Base-by-base conservation (phyloP, 257 asterid species). In the Solanum sitiens region DNA sequence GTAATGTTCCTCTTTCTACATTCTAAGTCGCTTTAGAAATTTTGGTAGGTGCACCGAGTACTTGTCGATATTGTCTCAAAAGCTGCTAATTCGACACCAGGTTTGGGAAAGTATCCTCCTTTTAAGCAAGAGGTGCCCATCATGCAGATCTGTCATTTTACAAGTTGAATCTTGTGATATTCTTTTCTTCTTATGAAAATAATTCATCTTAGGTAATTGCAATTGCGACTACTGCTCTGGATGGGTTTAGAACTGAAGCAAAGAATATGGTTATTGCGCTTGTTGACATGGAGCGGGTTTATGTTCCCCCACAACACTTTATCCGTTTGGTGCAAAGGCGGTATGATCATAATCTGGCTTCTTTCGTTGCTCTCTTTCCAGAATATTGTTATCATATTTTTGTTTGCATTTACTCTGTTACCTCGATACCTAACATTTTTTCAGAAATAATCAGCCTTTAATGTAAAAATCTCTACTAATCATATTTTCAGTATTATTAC, bases 101-200 rank as follows among this genome's bases (percentile, higher is more conserved):
- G 99, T 90, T 98, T 97, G 68, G 99, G 99, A 86, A 95, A 96
- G 92, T 97, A 94, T 91, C 99, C 99, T 88, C 98, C 98, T 90
- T 97, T 97, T 87, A 97, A 97, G 94, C 91, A 98, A 89, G 99
- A 96, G 98, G 99, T 95, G 84, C 84, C 84, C 59, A 39, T 35
- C 30, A 53, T 16, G 40, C 27, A n/a, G 67, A 42, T 72, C 40
- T 53, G 84, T 63, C 18, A 47, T 30, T 50, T 47, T 50, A 32
- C 45, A 50, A 82, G 68, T 50, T 82, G 70, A 50, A 32, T 82
- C 70, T 50, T 75, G 15, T 61, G 35, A 14, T 32, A 37, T 65
- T 45, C 56, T 75, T 37, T 35, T n/a, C 83, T 85, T 83, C 86
- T 82, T 50, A 61, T 44, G 30, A 53, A 7, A 70, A 30, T 84